phyloP scores from a whole-genome alignment of 768 basidiomycete genomes.

The Arthromyces matolae region DNA sequence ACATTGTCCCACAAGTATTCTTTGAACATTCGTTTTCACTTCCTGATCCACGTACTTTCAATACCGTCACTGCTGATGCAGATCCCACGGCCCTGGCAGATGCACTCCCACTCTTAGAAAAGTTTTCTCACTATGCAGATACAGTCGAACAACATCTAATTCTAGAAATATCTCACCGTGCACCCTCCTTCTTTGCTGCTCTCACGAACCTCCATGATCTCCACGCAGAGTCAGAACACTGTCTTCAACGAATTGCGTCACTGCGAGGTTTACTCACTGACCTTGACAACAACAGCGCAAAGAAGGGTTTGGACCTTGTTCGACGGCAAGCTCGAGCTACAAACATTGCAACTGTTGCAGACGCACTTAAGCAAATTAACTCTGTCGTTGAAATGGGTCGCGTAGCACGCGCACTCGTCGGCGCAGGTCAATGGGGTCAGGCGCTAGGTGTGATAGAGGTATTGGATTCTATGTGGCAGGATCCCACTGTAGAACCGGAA shows the following conservation, averaged over 20 bases:
- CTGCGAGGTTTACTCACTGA: constrained; percentile 70
- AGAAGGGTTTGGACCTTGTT: constrained; percentile 76
- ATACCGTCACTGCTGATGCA: constrained; percentile 58
- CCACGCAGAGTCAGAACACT: constrained; percentile 82
- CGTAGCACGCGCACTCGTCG: constrained; percentile 70
- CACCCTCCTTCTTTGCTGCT: constrained; percentile 94
- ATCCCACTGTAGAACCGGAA: not conserved
- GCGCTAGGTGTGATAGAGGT: constrained; percentile 75
- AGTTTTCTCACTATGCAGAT: constrained; percentile 88
- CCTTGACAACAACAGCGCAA: constrained; percentile 74
- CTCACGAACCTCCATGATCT: constrained; percentile 91
- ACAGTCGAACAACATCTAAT: constrained; percentile 93
- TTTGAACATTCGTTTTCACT: constrained; percentile 79
- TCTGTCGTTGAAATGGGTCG: constrained; percentile 76
- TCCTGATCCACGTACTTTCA: constrained; percentile 72
- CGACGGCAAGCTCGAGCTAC: constrained; percentile 57
- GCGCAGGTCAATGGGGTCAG: constrained; percentile 83
- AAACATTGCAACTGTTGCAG: constrained; percentile 56
- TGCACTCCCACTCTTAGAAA: constrained; percentile 77
- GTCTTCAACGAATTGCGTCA: constrained; percentile 69
- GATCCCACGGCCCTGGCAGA: constrained; percentile 65
- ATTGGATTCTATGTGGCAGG: constrained; percentile 57
- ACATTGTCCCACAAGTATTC: constrained; percentile 76
- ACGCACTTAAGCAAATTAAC: constrained; percentile 59
- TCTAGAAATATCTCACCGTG: constrained; percentile 85